Evolutionary conservation across 768 basidiomycete genomes (phyloP).

Genomic region (Exsudoporus frostii): DNA sequence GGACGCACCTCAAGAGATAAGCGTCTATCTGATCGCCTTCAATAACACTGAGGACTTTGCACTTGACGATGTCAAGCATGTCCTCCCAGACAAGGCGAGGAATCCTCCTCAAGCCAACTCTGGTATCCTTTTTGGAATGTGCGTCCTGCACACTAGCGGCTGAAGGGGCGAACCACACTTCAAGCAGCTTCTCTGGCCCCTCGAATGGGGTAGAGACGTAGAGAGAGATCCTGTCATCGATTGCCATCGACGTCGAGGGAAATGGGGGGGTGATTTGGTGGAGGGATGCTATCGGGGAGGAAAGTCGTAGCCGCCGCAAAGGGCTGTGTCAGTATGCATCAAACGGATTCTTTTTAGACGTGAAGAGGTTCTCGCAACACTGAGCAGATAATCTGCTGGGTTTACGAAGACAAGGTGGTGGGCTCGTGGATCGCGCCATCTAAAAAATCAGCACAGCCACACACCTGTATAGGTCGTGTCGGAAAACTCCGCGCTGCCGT

Average conservation of each 20-base stretch:
- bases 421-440: conserved; percentile 5
- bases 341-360: conserved; percentile 24
- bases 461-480: conserved; percentile 21
- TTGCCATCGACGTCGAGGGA: conserved; percentile 21
- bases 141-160: conserved; percentile 54
- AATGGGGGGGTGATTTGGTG: conserved; percentile 13
- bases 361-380: conserved; percentile 12
- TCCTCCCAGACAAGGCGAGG: conserved; percentile 84
- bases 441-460: conserved; percentile 24
- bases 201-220: conserved; percentile 65
- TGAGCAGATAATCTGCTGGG: conserved; percentile 15
- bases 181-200: conserved; percentile 92
- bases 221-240: conserved; percentile 19
- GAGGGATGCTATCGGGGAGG: conserved; percentile 47
- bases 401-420: conserved; percentile 14
- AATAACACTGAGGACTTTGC: conserved; percentile 90
- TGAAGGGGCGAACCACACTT: conserved; percentile 95
- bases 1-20: conserved; percentile 85
- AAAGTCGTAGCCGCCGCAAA: conserved; percentile 35
- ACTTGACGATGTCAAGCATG: conserved; percentile 95
- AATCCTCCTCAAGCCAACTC: conserved; percentile 74
- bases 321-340: conserved; percentile 45
- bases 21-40: conserved; percentile 91
- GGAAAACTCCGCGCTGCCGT: conserved; percentile 9
- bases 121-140: conserved; percentile 37